A percentile compares a stretch with the other conserved stretches of the same genome.
Evolutionary conservation across 768 basidiomycete species (phyloP).

Genomic region (Hygrocybe coccinea): DNA sequence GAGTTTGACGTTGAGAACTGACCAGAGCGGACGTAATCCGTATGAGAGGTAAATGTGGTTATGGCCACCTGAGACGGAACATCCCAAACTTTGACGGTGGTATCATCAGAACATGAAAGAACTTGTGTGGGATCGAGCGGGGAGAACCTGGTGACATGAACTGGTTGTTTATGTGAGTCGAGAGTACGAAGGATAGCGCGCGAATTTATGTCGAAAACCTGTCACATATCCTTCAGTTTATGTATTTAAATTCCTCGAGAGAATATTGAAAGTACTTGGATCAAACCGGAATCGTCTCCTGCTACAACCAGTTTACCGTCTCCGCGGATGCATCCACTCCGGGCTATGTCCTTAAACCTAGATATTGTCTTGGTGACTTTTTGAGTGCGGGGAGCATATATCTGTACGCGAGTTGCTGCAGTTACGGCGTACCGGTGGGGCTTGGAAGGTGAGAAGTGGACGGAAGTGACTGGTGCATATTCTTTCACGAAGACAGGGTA

Average conservation of each 20-base stretch:
- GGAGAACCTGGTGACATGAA: constrained; percentile 93
- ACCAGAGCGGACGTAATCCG: constrained; percentile 95
- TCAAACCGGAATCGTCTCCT: constrained; percentile 88
- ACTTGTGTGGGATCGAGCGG: constrained; percentile 73
- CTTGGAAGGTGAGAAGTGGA: constrained; percentile 83
- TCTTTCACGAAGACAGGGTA: constrained; percentile 94
- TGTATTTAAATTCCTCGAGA: not conserved
- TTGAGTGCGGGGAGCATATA: constrained; percentile 94
- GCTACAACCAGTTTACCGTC: constrained; percentile 96
- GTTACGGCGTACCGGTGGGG: constrained; percentile 96
- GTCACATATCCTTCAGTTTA: constrained; percentile 5
- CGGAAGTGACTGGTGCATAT: constrained; percentile 90
- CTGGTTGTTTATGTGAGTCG: constrained; percentile 92
- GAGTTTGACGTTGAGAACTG: constrained; percentile 81
- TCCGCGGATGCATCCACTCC: constrained; percentile 79
- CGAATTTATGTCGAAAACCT: constrained; percentile 92
- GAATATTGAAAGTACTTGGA: constrained; percentile 52
- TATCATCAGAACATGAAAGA: constrained; percentile 94
- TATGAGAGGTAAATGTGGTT: constrained; percentile 76
- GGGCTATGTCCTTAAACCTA: constrained; percentile 92
- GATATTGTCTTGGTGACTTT: constrained; percentile 95
- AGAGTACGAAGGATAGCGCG: constrained; percentile 90
- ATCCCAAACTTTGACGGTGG: constrained; percentile 91
- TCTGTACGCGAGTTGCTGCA: constrained; percentile 86
- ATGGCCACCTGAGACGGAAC: constrained; percentile 82